A percentile compares a stretch with the other conserved stretches of the same genome.
phyloP scores from a whole-genome alignment of 1,139 yeast genomes.

The Spencermartinsiella ligniputridi region DNA sequence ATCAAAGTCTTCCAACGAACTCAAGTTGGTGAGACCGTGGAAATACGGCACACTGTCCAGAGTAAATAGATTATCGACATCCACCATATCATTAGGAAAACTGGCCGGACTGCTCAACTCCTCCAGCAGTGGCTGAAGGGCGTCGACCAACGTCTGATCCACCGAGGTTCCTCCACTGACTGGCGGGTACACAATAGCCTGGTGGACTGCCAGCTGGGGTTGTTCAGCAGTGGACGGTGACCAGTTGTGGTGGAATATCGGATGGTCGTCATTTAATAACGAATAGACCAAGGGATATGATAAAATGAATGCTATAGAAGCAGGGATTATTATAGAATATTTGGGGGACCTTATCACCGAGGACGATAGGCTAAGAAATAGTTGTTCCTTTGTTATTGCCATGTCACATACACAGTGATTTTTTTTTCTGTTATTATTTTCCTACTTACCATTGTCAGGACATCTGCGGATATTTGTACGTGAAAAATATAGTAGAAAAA shows the following conservation, averaged over 20 bases:
- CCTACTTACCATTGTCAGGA: not conserved
- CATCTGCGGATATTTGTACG: not conserved
- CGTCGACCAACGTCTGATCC: conserved; percentile 19
- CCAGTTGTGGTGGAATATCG: conserved; percentile 1
- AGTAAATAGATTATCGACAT: not conserved
- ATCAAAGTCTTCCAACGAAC: not conserved
- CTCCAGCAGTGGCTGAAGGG: conserved; percentile 8
- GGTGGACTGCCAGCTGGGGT: conserved; percentile 30
- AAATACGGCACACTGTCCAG: conserved; percentile 1
- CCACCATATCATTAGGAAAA: not conserved
- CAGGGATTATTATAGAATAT: conserved; percentile 47
- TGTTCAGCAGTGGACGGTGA: not conserved
- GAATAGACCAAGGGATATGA: conserved; percentile 48
- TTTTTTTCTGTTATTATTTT: not conserved
- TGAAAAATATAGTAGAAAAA: not conserved
- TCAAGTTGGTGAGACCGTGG: not conserved
- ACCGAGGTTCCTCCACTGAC: conserved; percentile 16
- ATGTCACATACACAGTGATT: no score
- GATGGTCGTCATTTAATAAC: conserved; percentile 13
- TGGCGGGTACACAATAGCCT: conserved; percentile 34
- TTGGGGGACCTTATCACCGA: conserved; percentile 39
- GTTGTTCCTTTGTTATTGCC: not conserved
- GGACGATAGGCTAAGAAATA: conserved; percentile 22
- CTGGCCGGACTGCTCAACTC: not conserved
- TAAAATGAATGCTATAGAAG: conserved; percentile 45